A percentile compares a stretch with the other conserved stretches of the same genome.
phyloP scores from a whole-genome alignment of 2,329 filamentous ascomycete species.

The Colletotrichum sp. region DNA sequence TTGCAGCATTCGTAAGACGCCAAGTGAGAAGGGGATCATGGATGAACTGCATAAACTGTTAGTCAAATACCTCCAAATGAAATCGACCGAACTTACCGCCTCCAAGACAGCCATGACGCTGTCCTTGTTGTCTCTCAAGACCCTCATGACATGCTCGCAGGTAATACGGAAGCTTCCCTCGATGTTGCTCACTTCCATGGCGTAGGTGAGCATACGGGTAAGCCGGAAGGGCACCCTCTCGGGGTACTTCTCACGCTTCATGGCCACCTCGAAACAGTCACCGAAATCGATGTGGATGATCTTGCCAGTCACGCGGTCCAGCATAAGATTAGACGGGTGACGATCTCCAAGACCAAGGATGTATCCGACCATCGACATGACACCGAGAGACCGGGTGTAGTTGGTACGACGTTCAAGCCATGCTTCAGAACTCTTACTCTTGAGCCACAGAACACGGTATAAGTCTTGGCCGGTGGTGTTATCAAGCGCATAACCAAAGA shows the following conservation, averaged over 20 bases:
- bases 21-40: conserved; percentile 99
- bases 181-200: conserved; percentile 99
- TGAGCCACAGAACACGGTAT: conserved; percentile 97
- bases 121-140: conserved; percentile 96
- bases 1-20: conserved; percentile 75
- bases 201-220: conserved; percentile 98
- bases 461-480: conserved; percentile 99
- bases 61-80: conserved; percentile 19
- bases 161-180: conserved; percentile 98
- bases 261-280: conserved; percentile 98
- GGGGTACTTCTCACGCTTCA: conserved; percentile 99
- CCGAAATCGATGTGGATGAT: conserved; percentile 99
- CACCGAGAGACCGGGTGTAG: conserved; percentile 94
- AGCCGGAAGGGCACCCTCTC: conserved; percentile 97
- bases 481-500: conserved; percentile 98
- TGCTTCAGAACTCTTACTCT: conserved; percentile 96
- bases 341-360: conserved; percentile 96
- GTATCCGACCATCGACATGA: conserved; percentile 99
- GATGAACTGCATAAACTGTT: conserved; percentile 73
- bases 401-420: conserved; percentile 99
- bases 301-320: conserved; percentile 94
- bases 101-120: conserved; percentile 98
- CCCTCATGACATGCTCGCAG: conserved; percentile 97
- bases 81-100: conserved; percentile 71
- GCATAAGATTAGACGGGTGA: conserved; percentile 97